These are phyloP conservation scores for Cladosporium sp. DNA, from an alignment of 2,329 filamentous ascomycete genomes.

Conservation along the genomic window DNA sequence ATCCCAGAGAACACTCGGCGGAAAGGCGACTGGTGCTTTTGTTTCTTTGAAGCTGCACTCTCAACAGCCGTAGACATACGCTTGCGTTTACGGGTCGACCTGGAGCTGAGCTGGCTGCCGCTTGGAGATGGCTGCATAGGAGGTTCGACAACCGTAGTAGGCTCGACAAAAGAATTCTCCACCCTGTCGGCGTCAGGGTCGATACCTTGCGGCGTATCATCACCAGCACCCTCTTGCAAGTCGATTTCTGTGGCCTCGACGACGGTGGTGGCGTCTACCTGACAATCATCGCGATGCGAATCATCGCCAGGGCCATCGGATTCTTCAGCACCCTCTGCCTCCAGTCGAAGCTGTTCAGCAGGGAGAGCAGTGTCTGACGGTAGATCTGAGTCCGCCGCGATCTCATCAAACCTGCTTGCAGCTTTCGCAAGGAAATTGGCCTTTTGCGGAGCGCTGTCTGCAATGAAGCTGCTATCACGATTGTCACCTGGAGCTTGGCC, in stretches of 20 bases:
- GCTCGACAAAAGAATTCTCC: slow-evolving; percentile 33
- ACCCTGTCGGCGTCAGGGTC: slow-evolving; percentile 30
- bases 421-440: not conserved
- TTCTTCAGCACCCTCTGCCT: slow-evolving; percentile 20
- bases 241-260: not conserved
- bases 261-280: slow-evolving; percentile 5
- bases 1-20: slow-evolving; percentile 24
- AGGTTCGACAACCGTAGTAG: not conserved
- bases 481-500: not conserved
- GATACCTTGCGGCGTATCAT: not conserved
- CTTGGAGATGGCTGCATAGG: not conserved
- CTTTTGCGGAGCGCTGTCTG: not conserved
- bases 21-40: slow-evolving; percentile 26
- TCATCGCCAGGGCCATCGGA: not conserved
- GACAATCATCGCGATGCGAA: not conserved
- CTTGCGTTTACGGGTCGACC: slow-evolving; percentile 25
- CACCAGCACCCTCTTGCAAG: not conserved
- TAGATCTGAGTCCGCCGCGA: slow-evolving; percentile 15
- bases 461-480: not conserved
- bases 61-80: slow-evolving; percentile 14
- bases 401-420: not conserved
- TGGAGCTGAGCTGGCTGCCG: not conserved
- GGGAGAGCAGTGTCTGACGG: slow-evolving; percentile 25
- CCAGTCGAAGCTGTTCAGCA: slow-evolving; percentile 22
- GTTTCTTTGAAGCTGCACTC: slow-evolving; percentile 21